These are phyloP conservation scores for Pulveroboletus sp. DNA, from an alignment of 768 basidiomycete species.

Conservation along the genomic window DNA sequence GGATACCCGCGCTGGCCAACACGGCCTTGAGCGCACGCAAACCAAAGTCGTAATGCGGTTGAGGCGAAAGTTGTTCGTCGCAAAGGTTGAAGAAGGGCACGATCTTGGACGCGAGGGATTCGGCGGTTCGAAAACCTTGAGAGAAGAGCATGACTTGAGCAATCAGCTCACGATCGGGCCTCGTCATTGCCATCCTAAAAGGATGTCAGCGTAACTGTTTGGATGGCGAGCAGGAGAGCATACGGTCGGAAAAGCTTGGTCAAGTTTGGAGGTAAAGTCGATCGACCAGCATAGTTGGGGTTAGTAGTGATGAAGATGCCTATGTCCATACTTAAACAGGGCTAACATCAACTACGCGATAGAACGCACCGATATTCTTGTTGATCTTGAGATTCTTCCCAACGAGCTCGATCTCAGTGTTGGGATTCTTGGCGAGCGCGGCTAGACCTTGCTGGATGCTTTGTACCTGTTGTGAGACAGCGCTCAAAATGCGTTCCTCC, in stretches of 20 bases:
- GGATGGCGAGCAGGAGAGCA: slow-evolving; percentile 28
- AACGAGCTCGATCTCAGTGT: slow-evolving; percentile 90
- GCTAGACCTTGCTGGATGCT: slow-evolving; percentile 95
- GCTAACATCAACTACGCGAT: background rate
- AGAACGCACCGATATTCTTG: slow-evolving; percentile 74
- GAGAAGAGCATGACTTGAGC: slow-evolving; percentile 99
- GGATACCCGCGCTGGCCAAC: slow-evolving; percentile 91
- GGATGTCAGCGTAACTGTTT: slow-evolving; percentile 8
- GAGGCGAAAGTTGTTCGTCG: slow-evolving; percentile 92
- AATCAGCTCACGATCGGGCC: slow-evolving; percentile 96
- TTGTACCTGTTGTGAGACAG: slow-evolving; percentile 98
- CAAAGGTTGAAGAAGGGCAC: slow-evolving; percentile 99
- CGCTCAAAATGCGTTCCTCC: slow-evolving; percentile 95
- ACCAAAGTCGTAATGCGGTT: slow-evolving; percentile 99
- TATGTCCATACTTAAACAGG: slow-evolving; percentile 27
- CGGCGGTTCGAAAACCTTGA: slow-evolving; percentile 97
- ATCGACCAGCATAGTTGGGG: slow-evolving; percentile 97
- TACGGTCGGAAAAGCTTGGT: slow-evolving; percentile 93
- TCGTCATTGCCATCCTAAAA: slow-evolving; percentile 95
- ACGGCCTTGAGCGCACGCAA: slow-evolving; percentile 96
- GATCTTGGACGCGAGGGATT: slow-evolving; percentile 95
- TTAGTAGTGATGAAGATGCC: slow-evolving; percentile 99
- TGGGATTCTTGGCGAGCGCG: slow-evolving; percentile 76
- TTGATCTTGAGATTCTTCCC: slow-evolving; percentile 93
- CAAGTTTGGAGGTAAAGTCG: slow-evolving; percentile 80